Conservation (phyloP, 2,329 filamentous ascomycete genomes). For the Sporothrix inflata region DNA sequence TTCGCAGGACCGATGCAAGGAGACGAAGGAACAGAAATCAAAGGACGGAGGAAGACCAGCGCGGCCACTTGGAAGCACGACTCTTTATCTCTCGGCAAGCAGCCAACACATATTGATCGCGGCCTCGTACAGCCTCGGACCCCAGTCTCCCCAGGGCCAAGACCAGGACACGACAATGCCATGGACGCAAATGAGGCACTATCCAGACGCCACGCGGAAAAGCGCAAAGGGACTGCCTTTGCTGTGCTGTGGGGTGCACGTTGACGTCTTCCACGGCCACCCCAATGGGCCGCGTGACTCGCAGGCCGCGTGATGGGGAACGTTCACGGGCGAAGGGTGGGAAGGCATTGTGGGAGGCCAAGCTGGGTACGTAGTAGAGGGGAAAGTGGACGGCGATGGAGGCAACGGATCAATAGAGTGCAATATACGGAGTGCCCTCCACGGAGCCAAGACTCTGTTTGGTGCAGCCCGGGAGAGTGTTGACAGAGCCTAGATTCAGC, state of each 20-base stretch:
- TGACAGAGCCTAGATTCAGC: constrained; percentile 15
- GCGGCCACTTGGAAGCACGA: not conserved
- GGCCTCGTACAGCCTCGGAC: not conserved
- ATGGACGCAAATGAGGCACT: not conserved
- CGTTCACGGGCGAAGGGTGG: not conserved
- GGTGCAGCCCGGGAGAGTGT: constrained; percentile 7
- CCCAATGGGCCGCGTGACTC: not conserved
- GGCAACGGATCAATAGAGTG: not conserved
- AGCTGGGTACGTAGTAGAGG: not conserved
- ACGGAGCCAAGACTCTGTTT: constrained; percentile 1
- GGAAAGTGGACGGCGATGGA: not conserved
- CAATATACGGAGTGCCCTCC: constrained; percentile 3
- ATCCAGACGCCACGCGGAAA: constrained; percentile 1
- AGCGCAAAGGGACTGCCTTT: not conserved
- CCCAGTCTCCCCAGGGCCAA: not conserved
- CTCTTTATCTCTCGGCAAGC: not conserved
- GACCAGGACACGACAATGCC: not conserved
- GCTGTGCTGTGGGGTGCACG: not conserved
- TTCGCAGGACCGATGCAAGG: not conserved
- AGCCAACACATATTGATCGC: not conserved
- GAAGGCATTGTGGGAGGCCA: not conserved
- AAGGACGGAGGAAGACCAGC: not conserved
- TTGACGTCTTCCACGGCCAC: not conserved
- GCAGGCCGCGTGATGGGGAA: not conserved
- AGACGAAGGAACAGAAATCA: not conserved